These are phyloP conservation scores for Aspergillus sergii DNA, from an alignment of 2,329 filamentous ascomycete species.

Conservation along the genomic window DNA sequence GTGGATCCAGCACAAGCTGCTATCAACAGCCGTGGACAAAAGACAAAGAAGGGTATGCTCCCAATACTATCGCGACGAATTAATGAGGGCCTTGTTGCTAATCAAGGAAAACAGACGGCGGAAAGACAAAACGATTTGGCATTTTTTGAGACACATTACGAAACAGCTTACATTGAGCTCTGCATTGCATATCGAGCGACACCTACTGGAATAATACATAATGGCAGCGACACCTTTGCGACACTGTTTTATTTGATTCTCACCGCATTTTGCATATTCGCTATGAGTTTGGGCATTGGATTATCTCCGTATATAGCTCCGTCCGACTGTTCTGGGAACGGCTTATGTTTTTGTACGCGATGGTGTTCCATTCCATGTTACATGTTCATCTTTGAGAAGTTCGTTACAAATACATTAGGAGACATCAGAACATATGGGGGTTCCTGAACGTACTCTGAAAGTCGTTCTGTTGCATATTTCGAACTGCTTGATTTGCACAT, in stretches of 20 bases:
- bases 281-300: background rate
- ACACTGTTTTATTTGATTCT: background rate
- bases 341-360: background rate
- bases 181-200: background rate
- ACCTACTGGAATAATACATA: background rate
- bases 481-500: background rate
- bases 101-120: constrained; percentile 4
- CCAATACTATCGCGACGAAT: background rate
- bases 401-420: background rate
- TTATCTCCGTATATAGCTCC: background rate
- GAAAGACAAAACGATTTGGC: constrained; percentile 12
- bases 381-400: background rate
- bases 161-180: background rate
- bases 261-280: background rate
- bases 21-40: constrained; percentile 19
- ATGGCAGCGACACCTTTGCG: background rate
- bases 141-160: constrained; percentile 9
- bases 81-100: background rate
- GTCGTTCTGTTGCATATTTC: background rate
- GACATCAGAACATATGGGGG: background rate
- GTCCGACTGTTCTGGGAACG: background rate
- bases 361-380: background rate
- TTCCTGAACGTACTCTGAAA: background rate
- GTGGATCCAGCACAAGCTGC: constrained; percentile 37
- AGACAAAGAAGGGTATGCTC: constrained; percentile 14